Conservation (phyloP, 768 basidiomycete species). For the Rhodotorula kratochvilovae region DNA sequence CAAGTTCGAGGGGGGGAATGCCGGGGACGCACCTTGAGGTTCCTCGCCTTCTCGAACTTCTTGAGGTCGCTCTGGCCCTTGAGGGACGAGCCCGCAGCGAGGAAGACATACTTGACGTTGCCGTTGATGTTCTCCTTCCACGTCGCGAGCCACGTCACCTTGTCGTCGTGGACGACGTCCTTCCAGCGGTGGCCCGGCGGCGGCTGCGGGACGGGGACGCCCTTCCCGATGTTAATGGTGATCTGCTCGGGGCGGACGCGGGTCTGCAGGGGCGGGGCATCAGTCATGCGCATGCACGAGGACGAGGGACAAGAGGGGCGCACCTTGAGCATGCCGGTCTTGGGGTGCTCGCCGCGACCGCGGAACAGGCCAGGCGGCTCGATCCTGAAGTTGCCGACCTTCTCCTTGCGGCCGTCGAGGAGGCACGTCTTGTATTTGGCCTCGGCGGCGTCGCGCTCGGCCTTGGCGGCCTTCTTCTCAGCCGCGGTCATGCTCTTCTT, state of each 20-base stretch:
- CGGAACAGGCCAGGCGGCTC: conserved; percentile 98
- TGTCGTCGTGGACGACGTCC: conserved; percentile 79
- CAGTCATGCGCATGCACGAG: too few species aligned
- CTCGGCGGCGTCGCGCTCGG: conserved; percentile 75
- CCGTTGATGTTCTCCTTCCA: conserved; percentile 99
- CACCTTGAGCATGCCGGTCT: conserved; percentile 92
- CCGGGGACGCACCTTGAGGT: conserved; percentile 68
- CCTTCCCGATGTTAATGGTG: conserved; percentile 84
- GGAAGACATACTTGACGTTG: conserved; percentile 68
- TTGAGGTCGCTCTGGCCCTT: conserved; percentile 97
- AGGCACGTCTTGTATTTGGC: conserved; percentile 75
- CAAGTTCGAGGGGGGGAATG: background rate
- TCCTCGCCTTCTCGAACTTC: conserved; percentile 97
- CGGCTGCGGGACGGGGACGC: conserved; percentile 69
- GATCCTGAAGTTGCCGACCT: conserved; percentile 94
- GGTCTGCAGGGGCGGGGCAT: conserved; percentile 52
- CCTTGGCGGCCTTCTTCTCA: conserved; percentile 89
- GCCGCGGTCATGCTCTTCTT: conserved; percentile 78
- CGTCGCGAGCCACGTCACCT: conserved; percentile 96
- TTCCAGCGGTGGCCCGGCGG: conserved; percentile 93
- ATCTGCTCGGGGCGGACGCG: conserved; percentile 93
- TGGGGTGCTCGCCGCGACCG: conserved; percentile 96
- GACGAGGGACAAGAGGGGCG: background rate
- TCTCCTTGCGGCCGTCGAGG: conserved; percentile 96
- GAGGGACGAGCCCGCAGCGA: conserved; percentile 92